Percentiles rank a stretch among this genome's conserved stretches.
These are phyloP conservation scores for Afroboletus lepidellus DNA, from an alignment of 1,284 basidiomycete genomes.

Conservation along the genomic window DNA sequence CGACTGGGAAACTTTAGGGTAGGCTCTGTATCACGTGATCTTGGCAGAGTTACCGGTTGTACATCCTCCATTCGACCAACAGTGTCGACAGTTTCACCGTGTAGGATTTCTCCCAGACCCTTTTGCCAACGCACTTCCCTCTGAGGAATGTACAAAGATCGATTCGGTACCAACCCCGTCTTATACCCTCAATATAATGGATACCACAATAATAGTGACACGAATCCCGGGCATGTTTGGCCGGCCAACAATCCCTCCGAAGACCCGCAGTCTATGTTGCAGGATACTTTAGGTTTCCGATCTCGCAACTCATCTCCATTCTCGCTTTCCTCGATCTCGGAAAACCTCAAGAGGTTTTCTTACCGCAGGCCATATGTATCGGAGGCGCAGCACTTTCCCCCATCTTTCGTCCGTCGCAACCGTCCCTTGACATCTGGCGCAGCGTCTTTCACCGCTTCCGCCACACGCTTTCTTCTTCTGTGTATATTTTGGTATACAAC, in stretches of 20 bases:
- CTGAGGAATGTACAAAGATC: slow-evolving; percentile 27
- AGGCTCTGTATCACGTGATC: slow-evolving; percentile 22
- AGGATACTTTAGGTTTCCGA: slow-evolving; percentile 4
- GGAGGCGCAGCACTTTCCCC: slow-evolving; percentile 15
- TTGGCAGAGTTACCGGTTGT: slow-evolving; percentile 3
- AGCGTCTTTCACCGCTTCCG: slow-evolving; percentile 22
- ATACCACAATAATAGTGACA: slow-evolving; percentile 17
- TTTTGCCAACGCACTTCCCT: slow-evolving; percentile 1
- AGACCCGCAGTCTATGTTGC: slow-evolving; percentile 11
- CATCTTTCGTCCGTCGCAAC: slow-evolving; percentile 30
- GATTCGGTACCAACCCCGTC: slow-evolving; percentile 1
- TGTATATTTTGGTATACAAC: slow-evolving; percentile 82
- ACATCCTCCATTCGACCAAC: slow-evolving; percentile 1
- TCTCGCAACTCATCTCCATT: slow-evolving; percentile 5
- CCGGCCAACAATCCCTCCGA: slow-evolving; percentile 24
- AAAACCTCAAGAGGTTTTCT: slow-evolving; percentile 22
- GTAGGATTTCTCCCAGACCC: neutral
- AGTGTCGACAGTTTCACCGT: slow-evolving; percentile 4
- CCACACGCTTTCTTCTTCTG: slow-evolving; percentile 56
- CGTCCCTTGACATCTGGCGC: slow-evolving; percentile 17
- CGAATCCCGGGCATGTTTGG: slow-evolving; percentile 22
- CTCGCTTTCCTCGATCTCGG: slow-evolving; percentile 10
- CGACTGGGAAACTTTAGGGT: slow-evolving; percentile 18
- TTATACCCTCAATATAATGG: slow-evolving; percentile 20
- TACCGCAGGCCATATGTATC: slow-evolving; percentile 15